These are phyloP conservation scores for Alternaria triticimaculans DNA, from an alignment of 2,329 filamentous ascomycete species.

Conservation along the genomic window DNA sequence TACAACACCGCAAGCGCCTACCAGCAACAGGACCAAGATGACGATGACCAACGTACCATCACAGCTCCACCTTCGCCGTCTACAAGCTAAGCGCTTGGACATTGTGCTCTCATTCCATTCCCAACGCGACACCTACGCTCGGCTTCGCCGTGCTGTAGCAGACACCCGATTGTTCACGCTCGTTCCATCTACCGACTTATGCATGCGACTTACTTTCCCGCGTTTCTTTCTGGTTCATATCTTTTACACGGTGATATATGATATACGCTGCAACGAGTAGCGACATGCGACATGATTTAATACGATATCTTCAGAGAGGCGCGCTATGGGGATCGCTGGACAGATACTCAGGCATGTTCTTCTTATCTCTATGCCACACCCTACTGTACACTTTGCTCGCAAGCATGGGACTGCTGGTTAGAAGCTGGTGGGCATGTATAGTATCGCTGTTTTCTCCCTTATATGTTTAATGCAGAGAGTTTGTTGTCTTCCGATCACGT, in stretches of 20 bases:
- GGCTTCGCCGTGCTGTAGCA: neutral
- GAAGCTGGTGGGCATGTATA: constrained; percentile 27
- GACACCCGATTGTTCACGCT: constrained; percentile 18
- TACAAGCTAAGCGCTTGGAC: constrained; percentile 25
- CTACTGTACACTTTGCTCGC: constrained; percentile 21
- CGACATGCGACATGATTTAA: constrained; percentile 23
- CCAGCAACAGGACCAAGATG: constrained; percentile 35
- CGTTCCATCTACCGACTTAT: constrained; percentile 20
- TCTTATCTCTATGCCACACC: constrained; percentile 15
- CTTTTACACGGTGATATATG: constrained; percentile 6
- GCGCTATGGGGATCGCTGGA: constrained; percentile 12
- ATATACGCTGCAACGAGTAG: constrained; percentile 24
- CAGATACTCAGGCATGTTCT: constrained; percentile 18
- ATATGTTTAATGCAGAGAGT: constrained; percentile 20
- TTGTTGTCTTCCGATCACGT: neutral
- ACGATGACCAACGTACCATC: constrained; percentile 46
- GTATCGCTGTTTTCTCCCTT: constrained; percentile 19
- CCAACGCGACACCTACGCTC: constrained; percentile 2
- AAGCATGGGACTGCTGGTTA: constrained; percentile 24
- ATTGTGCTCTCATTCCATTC: neutral
- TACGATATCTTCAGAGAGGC: constrained; percentile 16
- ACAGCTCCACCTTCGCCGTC: constrained; percentile 47
- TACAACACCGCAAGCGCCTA: constrained; percentile 32
- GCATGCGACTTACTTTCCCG: constrained; percentile 18
- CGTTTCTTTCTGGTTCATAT: neutral